Base-by-base conservation (phyloP, 2,329 filamentous ascomycete genomes). In the Fusarium torulosum region DNA sequence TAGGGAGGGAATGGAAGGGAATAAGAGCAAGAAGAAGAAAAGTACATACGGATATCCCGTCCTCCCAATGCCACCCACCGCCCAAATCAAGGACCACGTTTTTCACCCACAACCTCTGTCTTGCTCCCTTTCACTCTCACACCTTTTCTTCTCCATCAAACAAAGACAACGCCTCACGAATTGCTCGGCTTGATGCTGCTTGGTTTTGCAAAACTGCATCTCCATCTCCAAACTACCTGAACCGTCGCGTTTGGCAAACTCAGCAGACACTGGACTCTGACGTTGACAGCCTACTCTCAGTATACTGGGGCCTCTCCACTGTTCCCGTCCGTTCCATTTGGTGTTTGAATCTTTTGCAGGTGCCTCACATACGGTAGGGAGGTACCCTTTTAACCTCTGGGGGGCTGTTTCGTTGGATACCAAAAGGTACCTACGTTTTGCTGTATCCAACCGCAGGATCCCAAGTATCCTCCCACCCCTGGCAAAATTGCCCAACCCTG, bases 391-490 rank as follows among this genome's bases (percentile, higher is more conserved):
- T 33, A n/a, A 41, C 31, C 50, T 38, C 51, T 35, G 33, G 45
- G 56, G 47, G 45, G 59, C 56, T 52, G 66, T 63, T 68, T 65
- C 33, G 49, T 41, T 27, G 52, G 50, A 60, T 40, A 52, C 43
- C 35, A 11, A 40, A 45, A 56, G 45, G 49, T 69, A 69, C 66
- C 27, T 69, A 17, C 7, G 15, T 21, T 63, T 44, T 53, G 61
- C 56, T 14, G 21, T 35, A n/a, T 19, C 19, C 15, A 11, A 25
- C 41, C 57, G 65, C 62, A n/a, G 31, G 40, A 42, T 40, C 40
- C 38, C 42, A 63, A 67, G 66, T 69, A 69, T 40, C 49, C 61
- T 69, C 66, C 66, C 66, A 59, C 66, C 66, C 66, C 62, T 67
- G 56, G 50, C 50, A 51, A 23, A 57, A 63, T 37, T 59, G 42